Conservation (phyloP, 768 basidiomycete genomes). For the Pholiota microspora region DNA sequence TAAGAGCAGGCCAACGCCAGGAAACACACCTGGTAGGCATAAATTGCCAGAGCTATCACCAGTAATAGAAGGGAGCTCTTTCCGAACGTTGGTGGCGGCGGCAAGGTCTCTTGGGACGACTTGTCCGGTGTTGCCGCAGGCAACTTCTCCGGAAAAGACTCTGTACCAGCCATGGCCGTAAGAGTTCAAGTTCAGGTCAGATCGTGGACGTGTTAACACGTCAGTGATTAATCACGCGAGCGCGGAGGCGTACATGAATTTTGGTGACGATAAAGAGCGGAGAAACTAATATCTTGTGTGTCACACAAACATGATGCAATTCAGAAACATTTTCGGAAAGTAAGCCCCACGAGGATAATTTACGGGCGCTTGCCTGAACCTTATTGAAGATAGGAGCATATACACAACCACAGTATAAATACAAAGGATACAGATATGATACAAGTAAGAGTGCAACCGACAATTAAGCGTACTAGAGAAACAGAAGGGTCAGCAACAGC, state of each 20-base stretch:
- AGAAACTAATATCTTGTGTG: background rate
- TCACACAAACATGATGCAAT: background rate
- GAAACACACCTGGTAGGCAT: constrained; percentile 22
- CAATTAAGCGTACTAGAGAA: constrained; percentile 12
- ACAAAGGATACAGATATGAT: constrained; percentile 6
- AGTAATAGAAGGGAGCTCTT: constrained; percentile 16
- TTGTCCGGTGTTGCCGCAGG: background rate
- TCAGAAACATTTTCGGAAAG: background rate
- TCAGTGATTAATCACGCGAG: background rate
- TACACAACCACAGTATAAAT: background rate
- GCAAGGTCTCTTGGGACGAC: background rate
- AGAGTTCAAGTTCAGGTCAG: background rate
- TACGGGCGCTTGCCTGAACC: background rate
- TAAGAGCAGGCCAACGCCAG: background rate
- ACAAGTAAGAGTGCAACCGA: background rate
- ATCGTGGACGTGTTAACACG: background rate
- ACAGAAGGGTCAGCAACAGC: background rate
- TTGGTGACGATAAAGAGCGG: background rate
- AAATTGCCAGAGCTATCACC: constrained; percentile 15
- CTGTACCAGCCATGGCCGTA: background rate
- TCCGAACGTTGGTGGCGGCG: constrained; percentile 13
- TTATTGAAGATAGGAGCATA: background rate
- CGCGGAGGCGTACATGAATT: background rate
- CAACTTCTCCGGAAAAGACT: background rate
- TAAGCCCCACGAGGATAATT: background rate